A percentile compares a stretch with the other conserved stretches of the same genome.
These are phyloP conservation scores for Hemisphaericaspora xylofermentans DNA, from an alignment of 1,139 yeast genomes.

Conservation along the genomic window DNA sequence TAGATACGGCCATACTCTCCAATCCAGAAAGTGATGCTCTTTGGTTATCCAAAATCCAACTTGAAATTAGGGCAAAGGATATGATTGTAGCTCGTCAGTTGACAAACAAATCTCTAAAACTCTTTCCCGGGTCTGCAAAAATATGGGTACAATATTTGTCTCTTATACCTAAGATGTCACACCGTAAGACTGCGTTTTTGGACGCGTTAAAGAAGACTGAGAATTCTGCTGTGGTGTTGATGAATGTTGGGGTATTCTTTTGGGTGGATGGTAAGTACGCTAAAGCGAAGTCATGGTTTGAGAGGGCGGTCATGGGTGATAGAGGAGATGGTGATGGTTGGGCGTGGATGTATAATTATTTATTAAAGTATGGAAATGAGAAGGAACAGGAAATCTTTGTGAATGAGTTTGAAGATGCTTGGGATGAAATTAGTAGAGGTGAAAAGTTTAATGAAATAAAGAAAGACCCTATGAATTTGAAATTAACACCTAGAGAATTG, in stretches of 20 bases:
- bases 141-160: constrained; percentile 65
- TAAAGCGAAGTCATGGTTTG: constrained; percentile 76
- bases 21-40: constrained; percentile 50
- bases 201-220: constrained; percentile 72
- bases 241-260: constrained; percentile 66
- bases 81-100: constrained; percentile 53
- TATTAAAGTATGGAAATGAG: constrained; percentile 21
- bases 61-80: constrained; percentile 58
- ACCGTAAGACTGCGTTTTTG: constrained; percentile 62
- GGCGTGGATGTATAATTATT: constrained; percentile 61
- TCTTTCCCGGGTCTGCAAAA: constrained; percentile 56
- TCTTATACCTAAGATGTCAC: constrained; percentile 51
- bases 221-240: constrained; percentile 57
- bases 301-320: constrained; percentile 58
- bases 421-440: constrained; percentile 60
- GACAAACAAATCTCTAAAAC: constrained; percentile 58
- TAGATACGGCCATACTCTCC: constrained; percentile 65
- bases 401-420: constrained; percentile 24
- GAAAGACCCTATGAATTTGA: constrained; percentile 45
- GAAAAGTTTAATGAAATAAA: constrained; percentile 50
- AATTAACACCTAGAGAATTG: constrained; percentile 35
- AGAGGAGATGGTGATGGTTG: constrained; percentile 71
- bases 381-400: constrained; percentile 21
- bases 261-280: constrained; percentile 65
- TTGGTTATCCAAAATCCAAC: constrained; percentile 56